Conservation (phyloP, 192 early-diverging fungal genomes). For the Podila clonocystis region DNA sequence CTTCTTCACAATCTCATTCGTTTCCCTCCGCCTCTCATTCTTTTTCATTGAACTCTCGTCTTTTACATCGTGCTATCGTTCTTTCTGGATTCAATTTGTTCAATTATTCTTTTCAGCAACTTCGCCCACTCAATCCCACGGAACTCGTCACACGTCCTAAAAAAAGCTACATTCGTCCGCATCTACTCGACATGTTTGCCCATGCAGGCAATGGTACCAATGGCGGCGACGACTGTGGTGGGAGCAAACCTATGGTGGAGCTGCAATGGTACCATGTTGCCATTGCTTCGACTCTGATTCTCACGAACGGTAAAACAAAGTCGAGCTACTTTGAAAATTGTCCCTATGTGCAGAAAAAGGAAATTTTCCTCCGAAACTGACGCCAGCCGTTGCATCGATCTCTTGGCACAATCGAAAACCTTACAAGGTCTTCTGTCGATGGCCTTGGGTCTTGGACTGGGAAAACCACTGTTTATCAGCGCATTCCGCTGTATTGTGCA, state of each 20-base stretch:
- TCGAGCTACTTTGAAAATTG: neutral
- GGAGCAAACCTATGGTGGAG: constrained; percentile 41
- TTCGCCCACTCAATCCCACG: too few species aligned
- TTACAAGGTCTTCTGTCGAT: constrained; percentile 61
- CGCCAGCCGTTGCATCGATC: neutral
- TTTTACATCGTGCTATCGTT: too few species aligned
- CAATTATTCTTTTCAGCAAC: too few species aligned
- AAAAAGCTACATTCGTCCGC: too few species aligned
- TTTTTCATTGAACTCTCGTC: too few species aligned
- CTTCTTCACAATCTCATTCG: too few species aligned
- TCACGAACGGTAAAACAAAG: constrained; percentile 59
- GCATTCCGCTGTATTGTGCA: constrained; percentile 80
- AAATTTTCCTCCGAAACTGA: neutral
- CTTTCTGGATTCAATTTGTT: too few species aligned
- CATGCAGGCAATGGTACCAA: constrained; percentile 1
- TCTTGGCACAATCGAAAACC: neutral
- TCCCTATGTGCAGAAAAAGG: neutral
- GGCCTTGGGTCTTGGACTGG: constrained; percentile 73
- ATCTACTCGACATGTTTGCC: too few species aligned
- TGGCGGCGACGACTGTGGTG: constrained; percentile 4
- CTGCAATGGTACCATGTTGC: constrained; percentile 66
- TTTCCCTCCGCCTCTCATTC: too few species aligned
- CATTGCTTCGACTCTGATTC: constrained; percentile 65
- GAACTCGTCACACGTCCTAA: too few species aligned
- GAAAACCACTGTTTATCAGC: constrained; percentile 71